Percentiles rank a stretch among this genome's conserved stretches.
These are phyloP conservation scores for Singerocomus inundabilis DNA, from an alignment of 1,284 basidiomycete genomes.

Conservation along the genomic window DNA sequence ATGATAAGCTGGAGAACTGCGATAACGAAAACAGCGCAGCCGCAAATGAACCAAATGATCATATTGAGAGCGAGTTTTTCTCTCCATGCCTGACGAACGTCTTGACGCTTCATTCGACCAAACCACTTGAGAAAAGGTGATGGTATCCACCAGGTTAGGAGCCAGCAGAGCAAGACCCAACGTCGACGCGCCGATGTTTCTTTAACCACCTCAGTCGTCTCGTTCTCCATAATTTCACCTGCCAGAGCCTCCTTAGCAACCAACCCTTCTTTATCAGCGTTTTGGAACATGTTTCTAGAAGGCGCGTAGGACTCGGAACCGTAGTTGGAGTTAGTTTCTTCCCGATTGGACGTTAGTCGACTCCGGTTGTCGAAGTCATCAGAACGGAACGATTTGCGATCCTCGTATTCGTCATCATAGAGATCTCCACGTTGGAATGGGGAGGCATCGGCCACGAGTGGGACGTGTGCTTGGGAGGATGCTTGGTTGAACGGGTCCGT, in stretches of 20 bases:
- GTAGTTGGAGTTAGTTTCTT: conserved; percentile 76
- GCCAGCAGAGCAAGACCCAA: conserved; percentile 88
- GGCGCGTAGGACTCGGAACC: conserved; percentile 92
- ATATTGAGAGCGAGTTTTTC: conserved; percentile 97
- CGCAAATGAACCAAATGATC: conserved; percentile 95
- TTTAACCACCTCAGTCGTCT: conserved; percentile 85
- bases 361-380: conserved; percentile 77
- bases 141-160: conserved; percentile 93
- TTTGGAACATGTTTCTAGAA: conserved; percentile 92
- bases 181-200: conserved; percentile 77
- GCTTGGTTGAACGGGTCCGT: conserved; percentile 45
- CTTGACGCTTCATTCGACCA: conserved; percentile 91
- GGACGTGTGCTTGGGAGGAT: conserved; percentile 57
- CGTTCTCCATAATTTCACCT: conserved; percentile 78
- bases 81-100: conserved; percentile 95
- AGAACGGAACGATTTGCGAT: conserved; percentile 70
- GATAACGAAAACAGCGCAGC: conserved; percentile 88
- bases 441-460: conserved; percentile 78
- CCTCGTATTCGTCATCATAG: conserved; percentile 79
- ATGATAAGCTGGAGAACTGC: conserved; percentile 86
- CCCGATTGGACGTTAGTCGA: conserved; percentile 69
- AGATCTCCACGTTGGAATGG: conserved; percentile 69
- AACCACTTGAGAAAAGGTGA: conserved; percentile 67
- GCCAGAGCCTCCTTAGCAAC: conserved; percentile 79
- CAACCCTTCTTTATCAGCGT: conserved; percentile 69